Evolutionary conservation across 179 eudicot species (phyloP), one percentile per base, ranked within the genome.

Genomic region (Spergularia azorica): DNA sequence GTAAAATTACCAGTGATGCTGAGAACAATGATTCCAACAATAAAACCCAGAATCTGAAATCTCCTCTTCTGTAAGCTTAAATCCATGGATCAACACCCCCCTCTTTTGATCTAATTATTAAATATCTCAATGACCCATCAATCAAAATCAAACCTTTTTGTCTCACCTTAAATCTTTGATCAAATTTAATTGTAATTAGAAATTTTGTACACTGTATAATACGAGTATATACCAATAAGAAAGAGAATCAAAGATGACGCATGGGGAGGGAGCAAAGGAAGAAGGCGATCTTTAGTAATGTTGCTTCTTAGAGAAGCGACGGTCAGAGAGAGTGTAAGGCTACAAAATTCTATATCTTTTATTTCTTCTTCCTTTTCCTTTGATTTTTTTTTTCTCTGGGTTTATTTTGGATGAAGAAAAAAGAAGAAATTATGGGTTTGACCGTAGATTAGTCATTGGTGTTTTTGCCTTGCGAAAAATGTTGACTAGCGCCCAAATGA

Each of bases 21-120:
- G 81, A 94, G 98, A 71, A 71, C 84, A 60, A 90, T 83, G 52
- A 92, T 64, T 15, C 88, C 98, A 75, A 83, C 83, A 57, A 87
- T 38, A 78, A 88, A 84, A 64, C 83, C 17, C 36, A 92, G 72
- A 73, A 88, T 41, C 43, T 85, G 90, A 83, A 88, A 71, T 71
- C 90, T 88, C 79, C 83, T 92, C 86, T 86, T 92, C 86, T 82
- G 77, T 57, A 89, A 76, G 79, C 78, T 78, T 38, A 90, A 73
- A 88, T 89, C 89, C 92, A 86, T 89, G 63, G 84, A 57, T 41
- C 70, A 77, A 11, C 9, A 36, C 39, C 2, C 48, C 10, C 66
- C 66, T 3, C 6, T 67, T 39, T 13, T 1, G 9, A 4, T 68
- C 10, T 5, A 0, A 55, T 32, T 57, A 71, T 26, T 26, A 26